Evolutionary conservation across 257 asterid species (phyloP).

Genomic region (Nicotiana undulata): DNA sequence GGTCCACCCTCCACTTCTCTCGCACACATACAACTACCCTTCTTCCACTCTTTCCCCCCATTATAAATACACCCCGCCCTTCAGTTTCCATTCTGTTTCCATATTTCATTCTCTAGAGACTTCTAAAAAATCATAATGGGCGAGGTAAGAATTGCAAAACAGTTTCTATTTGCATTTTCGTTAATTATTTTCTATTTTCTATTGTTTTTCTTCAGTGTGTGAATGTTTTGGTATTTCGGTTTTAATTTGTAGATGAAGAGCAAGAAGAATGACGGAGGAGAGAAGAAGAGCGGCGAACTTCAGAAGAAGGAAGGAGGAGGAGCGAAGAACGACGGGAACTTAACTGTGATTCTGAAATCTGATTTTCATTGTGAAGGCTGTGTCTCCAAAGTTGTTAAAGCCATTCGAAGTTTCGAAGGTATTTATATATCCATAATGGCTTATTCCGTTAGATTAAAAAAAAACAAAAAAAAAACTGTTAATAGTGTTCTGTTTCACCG

Average conservation of each 20-base stretch:
- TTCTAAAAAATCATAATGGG: neutral
- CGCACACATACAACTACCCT: neutral
- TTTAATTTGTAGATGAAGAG: conserved; percentile 21
- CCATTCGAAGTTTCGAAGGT: conserved; percentile 58
- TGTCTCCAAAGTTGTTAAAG: conserved; percentile 48
- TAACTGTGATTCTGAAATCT: conserved; percentile 47
- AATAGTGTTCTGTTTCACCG: neutral
- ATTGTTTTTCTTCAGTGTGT: no score
- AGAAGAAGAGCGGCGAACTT: conserved; percentile 4
- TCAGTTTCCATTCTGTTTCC: neutral
- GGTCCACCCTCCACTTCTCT: conserved; percentile 13
- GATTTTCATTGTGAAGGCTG: conserved; percentile 93
- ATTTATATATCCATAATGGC: neutral
- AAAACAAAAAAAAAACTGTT: no score
- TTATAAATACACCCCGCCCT: neutral
- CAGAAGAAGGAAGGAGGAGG: neutral
- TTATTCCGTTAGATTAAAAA: neutral
- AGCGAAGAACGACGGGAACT: neutral
- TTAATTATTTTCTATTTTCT: neutral
- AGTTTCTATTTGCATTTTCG: neutral
- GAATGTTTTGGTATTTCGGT: no score
- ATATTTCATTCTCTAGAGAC: neutral
- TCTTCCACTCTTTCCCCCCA: neutral
- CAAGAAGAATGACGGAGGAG: conserved; percentile 17
- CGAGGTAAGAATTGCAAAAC: neutral